Conservation (phyloP, 2,329 filamentous ascomycete genomes). For the Stachybotrys chlorohalonatus region DNA sequence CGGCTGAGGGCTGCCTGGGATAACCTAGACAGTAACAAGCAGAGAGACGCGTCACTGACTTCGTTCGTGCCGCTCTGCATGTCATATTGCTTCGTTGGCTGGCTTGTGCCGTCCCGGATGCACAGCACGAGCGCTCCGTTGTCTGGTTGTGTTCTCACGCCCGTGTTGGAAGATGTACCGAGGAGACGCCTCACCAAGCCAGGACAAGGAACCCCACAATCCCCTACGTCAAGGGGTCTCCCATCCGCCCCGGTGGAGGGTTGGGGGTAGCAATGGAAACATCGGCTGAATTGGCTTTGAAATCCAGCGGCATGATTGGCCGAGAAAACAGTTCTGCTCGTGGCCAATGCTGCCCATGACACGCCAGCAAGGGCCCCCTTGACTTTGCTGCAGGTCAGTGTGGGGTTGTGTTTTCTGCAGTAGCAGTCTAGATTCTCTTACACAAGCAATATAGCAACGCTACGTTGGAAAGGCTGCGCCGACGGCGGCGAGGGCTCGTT, state of each 20-base stretch:
- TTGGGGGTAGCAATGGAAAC: slow-evolving; percentile 14
- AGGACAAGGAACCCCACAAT: neutral
- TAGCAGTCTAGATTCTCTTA: slow-evolving; percentile 21
- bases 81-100: no score
- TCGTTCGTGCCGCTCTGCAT: no score
- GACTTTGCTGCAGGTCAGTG: slow-evolving; percentile 10
- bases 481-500: neutral
- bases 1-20: no score
- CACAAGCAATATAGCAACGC: slow-evolving; percentile 24
- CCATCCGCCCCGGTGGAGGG: slow-evolving; percentile 9
- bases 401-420: slow-evolving; percentile 15
- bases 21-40: no score
- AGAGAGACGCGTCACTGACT: no score
- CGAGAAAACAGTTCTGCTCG: neutral
- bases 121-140: neutral
- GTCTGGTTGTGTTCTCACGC: neutral
- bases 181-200: neutral
- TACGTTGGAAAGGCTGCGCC: neutral
- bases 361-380: neutral
- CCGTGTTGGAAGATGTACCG: neutral
- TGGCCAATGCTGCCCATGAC: neutral
- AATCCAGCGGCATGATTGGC: slow-evolving; percentile 21
- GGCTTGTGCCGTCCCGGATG: no score
- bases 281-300: slow-evolving; percentile 20
- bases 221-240: slow-evolving; percentile 16